Evolutionary conservation across 202 grass and related monocot genomes (phyloP), one percentile per base, ranked within the genome.

Genomic region (Panicum hallii): DNA sequence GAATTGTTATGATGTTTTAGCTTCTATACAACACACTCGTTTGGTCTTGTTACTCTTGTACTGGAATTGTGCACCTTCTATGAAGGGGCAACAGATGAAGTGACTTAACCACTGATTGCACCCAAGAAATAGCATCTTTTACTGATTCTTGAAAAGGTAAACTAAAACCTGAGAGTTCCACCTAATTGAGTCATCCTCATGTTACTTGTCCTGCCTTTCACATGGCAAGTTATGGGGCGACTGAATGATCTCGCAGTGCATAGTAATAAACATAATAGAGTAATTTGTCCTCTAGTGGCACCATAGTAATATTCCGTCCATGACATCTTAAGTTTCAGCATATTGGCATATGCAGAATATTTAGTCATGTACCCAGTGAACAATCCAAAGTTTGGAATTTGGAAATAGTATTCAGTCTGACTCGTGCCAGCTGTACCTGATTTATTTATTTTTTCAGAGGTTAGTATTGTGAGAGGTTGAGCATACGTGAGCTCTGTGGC

Each of bases 341-440:
- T 58, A 67, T n/a, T 79, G 47, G 40, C 64, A 77, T 58, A 22
- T n/a, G 40, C 62, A 40, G 46, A 82, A 66, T 66, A 78, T 34
- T 58, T 68, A 78, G 7, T 57, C 58, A 58, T 65, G 36, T 65
- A 56, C 38, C 30, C 20, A 43, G 41, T 76, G 84, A 75, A 70
- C 67, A 60, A 77, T 74, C 66, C 73, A 74, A 67, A 78, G 0
- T n/a, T 70, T 81, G 49, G 64, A 60, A 45, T 71, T 81, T 76
- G 55, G 36, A 67, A 63, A n/a, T 58, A 11, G 2, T 63, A 34
- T 45, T 74, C 38, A 32, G 47, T 46, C 15, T 45, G 26, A 30
- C 54, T 77, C 38, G 34, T 72, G 19, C 64, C 47, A 64, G 78
- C 20, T 72, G 11, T 86, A 19, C 17, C 83, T 78, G 23, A 77